Conservation (phyloP, 2,329 filamentous ascomycete species). For the Albifimbria verrucaria region DNA sequence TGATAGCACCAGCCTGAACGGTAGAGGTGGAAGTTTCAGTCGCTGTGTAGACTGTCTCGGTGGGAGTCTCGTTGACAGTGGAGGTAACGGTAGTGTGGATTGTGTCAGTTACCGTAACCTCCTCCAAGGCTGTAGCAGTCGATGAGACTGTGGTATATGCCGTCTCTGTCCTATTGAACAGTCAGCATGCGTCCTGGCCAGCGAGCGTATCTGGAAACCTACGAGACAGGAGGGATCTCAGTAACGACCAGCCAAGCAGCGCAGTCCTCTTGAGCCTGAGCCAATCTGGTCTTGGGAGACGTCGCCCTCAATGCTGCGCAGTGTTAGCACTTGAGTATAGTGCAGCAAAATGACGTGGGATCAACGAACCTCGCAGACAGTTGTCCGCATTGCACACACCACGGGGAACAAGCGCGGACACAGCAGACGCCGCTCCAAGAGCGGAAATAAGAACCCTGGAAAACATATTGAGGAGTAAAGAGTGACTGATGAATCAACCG, state of each 20-base stretch:
- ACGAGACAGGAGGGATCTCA: conserved; percentile 14
- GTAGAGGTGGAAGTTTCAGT: neutral
- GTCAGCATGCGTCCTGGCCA: neutral
- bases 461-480: neutral
- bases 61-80: neutral
- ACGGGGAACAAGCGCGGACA: neutral
- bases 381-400: neutral
- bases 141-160: no score
- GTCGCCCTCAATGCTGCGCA: neutral
- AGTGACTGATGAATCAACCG: no score
- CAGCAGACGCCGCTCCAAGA: neutral
- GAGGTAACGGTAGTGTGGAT: neutral
- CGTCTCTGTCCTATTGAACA: neutral
- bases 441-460: neutral
- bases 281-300: neutral
- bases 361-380: neutral
- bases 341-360: neutral
- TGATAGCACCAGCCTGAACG: neutral
- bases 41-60: neutral
- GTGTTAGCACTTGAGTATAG: neutral
- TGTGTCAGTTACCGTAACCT: neutral
- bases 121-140: neutral
- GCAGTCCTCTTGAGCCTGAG: conserved; percentile 7
- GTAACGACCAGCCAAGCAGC: conserved; percentile 14
- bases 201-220: neutral